Base-by-base conservation (phyloP, 2,329 filamentous ascomycete genomes). In the Sporothrix schenckii region DNA sequence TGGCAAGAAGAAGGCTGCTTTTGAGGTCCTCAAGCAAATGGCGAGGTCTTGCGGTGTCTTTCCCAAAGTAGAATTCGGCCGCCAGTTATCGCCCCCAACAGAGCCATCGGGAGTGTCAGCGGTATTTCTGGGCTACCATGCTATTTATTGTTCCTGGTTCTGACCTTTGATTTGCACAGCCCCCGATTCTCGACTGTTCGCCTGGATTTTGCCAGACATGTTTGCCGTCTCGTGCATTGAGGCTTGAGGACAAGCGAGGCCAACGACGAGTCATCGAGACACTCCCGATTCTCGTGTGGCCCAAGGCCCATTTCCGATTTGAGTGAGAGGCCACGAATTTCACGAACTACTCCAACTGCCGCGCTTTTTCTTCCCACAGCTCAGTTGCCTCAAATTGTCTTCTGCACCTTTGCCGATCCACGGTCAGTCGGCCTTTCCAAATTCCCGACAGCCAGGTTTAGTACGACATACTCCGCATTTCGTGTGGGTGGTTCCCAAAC, bases 371-470 rank as follows among this genome's bases (percentile, higher is more conserved):
- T 24, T 24, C 24, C 39, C 19, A 61, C 39, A n/a, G 44, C 14
- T 27, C 39, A 7, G 1, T 44, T 39, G 39, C 39, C n/a, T 16
- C 58, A 27, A 47, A 4, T 44, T 44, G 41, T 16, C 11, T 13
- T 44, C 41, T 58, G 16, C 30, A n/a, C 9, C 5, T 27, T n/a
- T 16, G 39, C 58, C 41, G 39, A 27, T 24, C 58, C 1, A 7
- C 58, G 39, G 58, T 19, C 39, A 27, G 39, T 63, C 39, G 39
- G 39, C 39, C 34, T 13, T 63, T 27, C 27, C 58, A 27, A 47
- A n/a, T 19, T 47, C 58, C 58, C 58, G 58, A 44, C 58, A 63
- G 58, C 39, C 58, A 63, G 39, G 39, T 44, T 44, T 47, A 11
- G 34, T 58, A 27, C 53, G 34, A 34, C 34, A 34, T 54, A 54